These are phyloP conservation scores for Dimargaris verticillata DNA, from an alignment of 192 early-diverging fungal genomes.

Conservation along the genomic window DNA sequence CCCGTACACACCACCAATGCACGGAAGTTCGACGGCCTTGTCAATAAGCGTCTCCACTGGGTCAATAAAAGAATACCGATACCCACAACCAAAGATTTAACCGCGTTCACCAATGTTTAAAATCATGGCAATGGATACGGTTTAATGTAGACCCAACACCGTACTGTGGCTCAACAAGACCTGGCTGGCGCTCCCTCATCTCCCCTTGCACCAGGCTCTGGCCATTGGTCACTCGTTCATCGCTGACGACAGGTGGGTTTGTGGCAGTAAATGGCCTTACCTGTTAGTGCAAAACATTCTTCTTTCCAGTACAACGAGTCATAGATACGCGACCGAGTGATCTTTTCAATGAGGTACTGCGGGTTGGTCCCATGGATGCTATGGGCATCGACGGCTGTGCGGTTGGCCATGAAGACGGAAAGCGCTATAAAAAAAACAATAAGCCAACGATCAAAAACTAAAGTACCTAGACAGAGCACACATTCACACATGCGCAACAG, in stretches of 20 bases:
- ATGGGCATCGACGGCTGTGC: constrained; percentile 49
- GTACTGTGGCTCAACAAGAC: too few relatives aligned
- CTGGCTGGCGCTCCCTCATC: too few relatives aligned
- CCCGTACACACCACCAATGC: constrained; percentile 73
- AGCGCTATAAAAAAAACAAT: neutral
- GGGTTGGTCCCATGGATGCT: constrained; percentile 81
- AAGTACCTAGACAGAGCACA: neutral
- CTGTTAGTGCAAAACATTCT: constrained; percentile 81
- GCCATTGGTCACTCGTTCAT: too few relatives aligned
- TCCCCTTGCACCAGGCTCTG: too few relatives aligned
- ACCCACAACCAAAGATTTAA: too few relatives aligned
- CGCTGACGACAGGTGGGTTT: too few relatives aligned
- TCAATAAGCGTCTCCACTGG: constrained; percentile 75
- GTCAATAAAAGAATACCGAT: too few relatives aligned
- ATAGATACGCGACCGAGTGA: constrained; percentile 74
- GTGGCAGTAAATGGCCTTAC: constrained; percentile 16
- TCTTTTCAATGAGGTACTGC: constrained; percentile 88
- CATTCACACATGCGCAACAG: too few relatives aligned
- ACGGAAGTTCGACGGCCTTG: constrained; percentile 55
- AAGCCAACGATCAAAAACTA: neutral
- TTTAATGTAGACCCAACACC: too few relatives aligned
- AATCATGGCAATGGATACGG: too few relatives aligned
- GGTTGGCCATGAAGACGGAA: constrained; percentile 34
- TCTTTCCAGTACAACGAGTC: constrained; percentile 96
- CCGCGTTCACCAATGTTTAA: too few relatives aligned